A percentile compares a stretch with the other conserved stretches of the same genome.
Conservation (phyloP, 148 eudicot genomes). For the Fagopyrum esculentum region DNA sequence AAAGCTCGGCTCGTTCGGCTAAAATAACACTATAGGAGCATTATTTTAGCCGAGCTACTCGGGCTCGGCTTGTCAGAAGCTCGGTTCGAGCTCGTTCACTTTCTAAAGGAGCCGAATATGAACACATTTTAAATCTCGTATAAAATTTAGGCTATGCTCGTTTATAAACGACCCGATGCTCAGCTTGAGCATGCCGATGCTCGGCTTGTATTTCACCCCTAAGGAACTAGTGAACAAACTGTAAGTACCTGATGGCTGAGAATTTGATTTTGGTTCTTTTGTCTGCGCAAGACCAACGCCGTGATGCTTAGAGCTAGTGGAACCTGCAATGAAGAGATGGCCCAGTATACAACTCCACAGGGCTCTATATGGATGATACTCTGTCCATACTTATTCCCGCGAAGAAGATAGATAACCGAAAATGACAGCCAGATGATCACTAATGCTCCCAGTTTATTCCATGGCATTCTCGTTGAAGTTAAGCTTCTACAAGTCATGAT, state of each 20-base stretch:
- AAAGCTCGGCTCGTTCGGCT: too few relatives aligned
- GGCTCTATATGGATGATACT: slow-evolving; percentile 34
- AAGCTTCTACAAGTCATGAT: not conserved
- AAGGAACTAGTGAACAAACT: not conserved
- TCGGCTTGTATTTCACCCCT: too few relatives aligned
- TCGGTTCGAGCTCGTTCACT: too few relatives aligned
- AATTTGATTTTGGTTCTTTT: slow-evolving; percentile 14
- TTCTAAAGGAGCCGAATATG: too few relatives aligned
- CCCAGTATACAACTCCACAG: slow-evolving; percentile 54
- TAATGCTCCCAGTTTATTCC: slow-evolving; percentile 36
- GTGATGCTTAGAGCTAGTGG: slow-evolving; percentile 51
- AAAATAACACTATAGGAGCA: too few relatives aligned
- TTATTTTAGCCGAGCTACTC: too few relatives aligned
- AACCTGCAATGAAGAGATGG: slow-evolving; percentile 41
- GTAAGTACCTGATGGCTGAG: slow-evolving; percentile 28
- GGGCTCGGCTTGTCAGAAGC: too few relatives aligned
- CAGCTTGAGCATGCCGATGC: too few relatives aligned
- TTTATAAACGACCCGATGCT: too few relatives aligned
- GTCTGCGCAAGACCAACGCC: slow-evolving; percentile 30
- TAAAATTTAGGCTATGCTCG: too few relatives aligned
- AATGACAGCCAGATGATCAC: slow-evolving; percentile 47
- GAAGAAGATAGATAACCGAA: slow-evolving; percentile 38
- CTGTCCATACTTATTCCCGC: slow-evolving; percentile 51
- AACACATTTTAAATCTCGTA: too few relatives aligned
- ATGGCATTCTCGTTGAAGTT: slow-evolving; percentile 25